These are phyloP conservation scores for Vitis rupestris DNA, from an alignment of 164 flowering plant genomes.

Conservation along the genomic window DNA sequence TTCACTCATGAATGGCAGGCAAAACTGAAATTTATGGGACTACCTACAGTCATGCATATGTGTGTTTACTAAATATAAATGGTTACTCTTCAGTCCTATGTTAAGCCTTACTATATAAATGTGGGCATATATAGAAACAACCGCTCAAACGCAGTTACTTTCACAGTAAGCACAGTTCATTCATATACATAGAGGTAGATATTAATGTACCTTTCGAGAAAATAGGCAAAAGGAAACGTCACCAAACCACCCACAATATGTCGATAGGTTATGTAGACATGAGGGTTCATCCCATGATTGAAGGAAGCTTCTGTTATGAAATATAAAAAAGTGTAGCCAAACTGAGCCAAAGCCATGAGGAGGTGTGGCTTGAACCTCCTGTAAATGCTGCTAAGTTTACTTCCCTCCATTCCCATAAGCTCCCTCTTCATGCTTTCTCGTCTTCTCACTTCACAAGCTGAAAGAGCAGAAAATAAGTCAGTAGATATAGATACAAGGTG, in stretches of 20 bases:
- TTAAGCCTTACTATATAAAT: too few species aligned
- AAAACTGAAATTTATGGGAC: too few species aligned
- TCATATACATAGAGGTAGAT: not conserved
- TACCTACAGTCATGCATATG: too few species aligned
- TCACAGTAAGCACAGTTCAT: too few species aligned
- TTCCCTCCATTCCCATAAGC: constrained; percentile 14
- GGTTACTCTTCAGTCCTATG: not conserved
- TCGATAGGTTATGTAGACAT: constrained; percentile 69
- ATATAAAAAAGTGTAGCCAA: constrained; percentile 67
- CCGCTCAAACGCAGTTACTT: too few species aligned
- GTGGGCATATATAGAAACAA: too few species aligned
- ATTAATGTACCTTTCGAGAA: constrained; percentile 62
- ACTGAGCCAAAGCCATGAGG: constrained; percentile 59
- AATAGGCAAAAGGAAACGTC: constrained; percentile 75
- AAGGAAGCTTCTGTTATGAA: constrained; percentile 82
- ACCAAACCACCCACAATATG: constrained; percentile 49
- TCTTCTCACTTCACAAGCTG: not conserved
- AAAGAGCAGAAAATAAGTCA: not conserved
- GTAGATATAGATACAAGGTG: constrained; percentile 13
- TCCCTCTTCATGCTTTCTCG: not conserved
- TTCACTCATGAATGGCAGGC: too few species aligned
- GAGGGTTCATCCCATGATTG: constrained; percentile 85
- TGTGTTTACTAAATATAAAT: too few species aligned
- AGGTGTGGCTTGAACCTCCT: constrained; percentile 62
- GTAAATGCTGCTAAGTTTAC: constrained; percentile 10